Evolutionary conservation across 192 early-diverging fungal genomes (phyloP).

Genomic region (Backusella tuberculispora): DNA sequence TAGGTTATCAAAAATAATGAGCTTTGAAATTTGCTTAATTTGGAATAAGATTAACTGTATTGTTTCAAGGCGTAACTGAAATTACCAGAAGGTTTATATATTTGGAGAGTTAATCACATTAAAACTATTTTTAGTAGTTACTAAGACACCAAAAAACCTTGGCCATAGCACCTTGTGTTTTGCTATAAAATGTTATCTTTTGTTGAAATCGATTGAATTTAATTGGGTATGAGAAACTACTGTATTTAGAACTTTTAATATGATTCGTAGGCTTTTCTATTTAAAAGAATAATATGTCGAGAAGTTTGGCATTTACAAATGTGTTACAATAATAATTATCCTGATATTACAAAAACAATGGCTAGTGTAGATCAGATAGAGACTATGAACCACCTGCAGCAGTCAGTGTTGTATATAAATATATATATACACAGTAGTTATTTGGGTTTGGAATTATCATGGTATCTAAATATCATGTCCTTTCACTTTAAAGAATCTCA

Average conservation of each 20-base stretch:
- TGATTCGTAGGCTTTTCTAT: neutral
- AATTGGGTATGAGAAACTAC: conserved; percentile 12
- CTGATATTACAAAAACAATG: neutral
- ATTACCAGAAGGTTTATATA: neutral
- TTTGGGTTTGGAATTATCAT: no score
- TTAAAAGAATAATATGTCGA: neutral
- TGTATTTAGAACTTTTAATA: conserved; percentile 7
- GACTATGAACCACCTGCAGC: no score
- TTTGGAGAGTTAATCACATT: neutral
- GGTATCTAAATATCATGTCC: no score
- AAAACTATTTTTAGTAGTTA: neutral
- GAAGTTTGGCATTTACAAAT: neutral
- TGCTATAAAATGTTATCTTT: neutral
- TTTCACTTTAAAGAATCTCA: no score
- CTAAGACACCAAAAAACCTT: neutral
- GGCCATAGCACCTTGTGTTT: neutral
- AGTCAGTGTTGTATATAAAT: no score
- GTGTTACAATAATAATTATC: neutral
- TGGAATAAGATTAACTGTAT: neutral
- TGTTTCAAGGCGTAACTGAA: neutral
- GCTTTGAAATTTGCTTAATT: neutral
- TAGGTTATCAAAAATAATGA: neutral
- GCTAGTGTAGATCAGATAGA: no score
- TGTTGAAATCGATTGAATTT: neutral
- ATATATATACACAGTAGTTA: no score